Evolutionary conservation across 352 stramenopile species (phyloP).

Genomic region (Hyaloperonospora brassicae): DNA sequence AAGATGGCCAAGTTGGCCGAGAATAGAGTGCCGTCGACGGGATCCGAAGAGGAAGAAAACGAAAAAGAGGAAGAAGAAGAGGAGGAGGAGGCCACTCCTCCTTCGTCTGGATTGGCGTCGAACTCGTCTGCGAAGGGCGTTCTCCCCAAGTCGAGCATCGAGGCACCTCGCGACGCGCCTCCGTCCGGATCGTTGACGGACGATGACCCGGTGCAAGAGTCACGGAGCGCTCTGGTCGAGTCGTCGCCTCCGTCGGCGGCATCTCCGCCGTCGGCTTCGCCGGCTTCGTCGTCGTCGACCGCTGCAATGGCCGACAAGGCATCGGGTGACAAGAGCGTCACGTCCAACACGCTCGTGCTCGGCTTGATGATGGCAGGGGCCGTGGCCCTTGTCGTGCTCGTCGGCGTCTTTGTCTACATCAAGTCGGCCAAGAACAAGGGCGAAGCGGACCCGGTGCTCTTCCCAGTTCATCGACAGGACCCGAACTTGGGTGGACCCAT

Average conservation of each 20-base stretch:
- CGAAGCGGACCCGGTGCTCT: constrained; percentile 26
- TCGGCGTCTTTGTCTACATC: constrained; percentile 47
- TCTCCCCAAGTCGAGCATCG: neutral
- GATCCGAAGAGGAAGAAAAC: too few species aligned
- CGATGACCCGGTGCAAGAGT: neutral
- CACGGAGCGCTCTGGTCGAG: neutral
- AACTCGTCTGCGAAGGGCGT: neutral
- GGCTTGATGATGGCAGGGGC: constrained; percentile 40
- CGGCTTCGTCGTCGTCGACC: constrained; percentile 5
- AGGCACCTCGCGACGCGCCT: neutral
- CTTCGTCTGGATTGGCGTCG: too few species aligned
- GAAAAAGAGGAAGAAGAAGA: too few species aligned
- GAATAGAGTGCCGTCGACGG: neutral
- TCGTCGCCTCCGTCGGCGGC: constrained; percentile 3
- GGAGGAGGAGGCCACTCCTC: too few species aligned
- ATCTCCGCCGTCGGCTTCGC: constrained; percentile 12
- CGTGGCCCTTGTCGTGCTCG: constrained; percentile 34
- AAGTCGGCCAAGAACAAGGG: constrained; percentile 27
- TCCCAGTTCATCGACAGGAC: constrained; percentile 7
- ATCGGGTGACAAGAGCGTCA: constrained; percentile 6
- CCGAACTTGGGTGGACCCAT: neutral
- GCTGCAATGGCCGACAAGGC: constrained; percentile 30
- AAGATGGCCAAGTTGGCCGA: constrained; percentile 7
- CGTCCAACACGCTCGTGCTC: constrained; percentile 32
- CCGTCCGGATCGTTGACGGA: neutral